Conservation (phyloP, 768 basidiomycete species). For the Tylopilus cervinicoccineus region DNA sequence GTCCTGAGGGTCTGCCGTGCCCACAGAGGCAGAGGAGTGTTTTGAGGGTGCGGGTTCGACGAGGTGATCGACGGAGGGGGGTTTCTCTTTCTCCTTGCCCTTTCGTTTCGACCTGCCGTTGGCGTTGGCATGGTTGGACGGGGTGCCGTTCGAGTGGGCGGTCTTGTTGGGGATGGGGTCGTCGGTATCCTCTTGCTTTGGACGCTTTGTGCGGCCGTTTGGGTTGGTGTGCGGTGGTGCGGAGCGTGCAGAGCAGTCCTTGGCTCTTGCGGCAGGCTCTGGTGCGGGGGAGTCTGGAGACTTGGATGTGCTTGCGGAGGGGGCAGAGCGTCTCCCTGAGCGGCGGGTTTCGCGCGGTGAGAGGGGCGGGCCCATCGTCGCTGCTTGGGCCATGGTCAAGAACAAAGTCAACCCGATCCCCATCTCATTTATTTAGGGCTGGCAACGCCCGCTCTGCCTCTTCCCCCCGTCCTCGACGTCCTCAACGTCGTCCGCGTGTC, state of each 20-base stretch:
- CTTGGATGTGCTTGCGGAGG: slow-evolving; percentile 65
- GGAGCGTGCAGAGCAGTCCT: slow-evolving; percentile 37
- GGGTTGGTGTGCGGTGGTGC: slow-evolving; percentile 36
- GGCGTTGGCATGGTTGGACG: slow-evolving; percentile 27
- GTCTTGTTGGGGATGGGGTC: slow-evolving; percentile 50
- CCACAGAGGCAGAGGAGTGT: slow-evolving; percentile 26
- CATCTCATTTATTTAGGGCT: slow-evolving; percentile 34
- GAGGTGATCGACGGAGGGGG: slow-evolving; percentile 28
- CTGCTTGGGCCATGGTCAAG: slow-evolving; percentile 55
- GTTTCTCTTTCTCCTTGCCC: slow-evolving; percentile 61
- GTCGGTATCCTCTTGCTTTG: slow-evolving; percentile 73
- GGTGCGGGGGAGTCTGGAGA: slow-evolving; percentile 68
- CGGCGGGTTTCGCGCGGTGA: slow-evolving; percentile 76
- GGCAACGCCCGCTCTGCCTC: slow-evolving; percentile 22
- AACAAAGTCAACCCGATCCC: slow-evolving; percentile 5
- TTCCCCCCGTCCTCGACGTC: background rate
- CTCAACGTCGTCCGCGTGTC: background rate
- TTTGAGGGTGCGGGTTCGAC: slow-evolving; percentile 27
- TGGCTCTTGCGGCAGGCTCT: slow-evolving; percentile 43
- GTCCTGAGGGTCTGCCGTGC: slow-evolving; percentile 38
- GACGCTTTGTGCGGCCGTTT: slow-evolving; percentile 50
- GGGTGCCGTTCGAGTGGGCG: slow-evolving; percentile 29
- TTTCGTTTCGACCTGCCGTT: slow-evolving; percentile 58
- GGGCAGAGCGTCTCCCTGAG: slow-evolving; percentile 69
- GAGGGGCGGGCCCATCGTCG: slow-evolving; percentile 72